Percentiles rank a stretch among this genome's conserved stretches.
Evolutionary conservation across 2,329 filamentous ascomycete genomes (phyloP).

Genomic region (Xylaria sp.): DNA sequence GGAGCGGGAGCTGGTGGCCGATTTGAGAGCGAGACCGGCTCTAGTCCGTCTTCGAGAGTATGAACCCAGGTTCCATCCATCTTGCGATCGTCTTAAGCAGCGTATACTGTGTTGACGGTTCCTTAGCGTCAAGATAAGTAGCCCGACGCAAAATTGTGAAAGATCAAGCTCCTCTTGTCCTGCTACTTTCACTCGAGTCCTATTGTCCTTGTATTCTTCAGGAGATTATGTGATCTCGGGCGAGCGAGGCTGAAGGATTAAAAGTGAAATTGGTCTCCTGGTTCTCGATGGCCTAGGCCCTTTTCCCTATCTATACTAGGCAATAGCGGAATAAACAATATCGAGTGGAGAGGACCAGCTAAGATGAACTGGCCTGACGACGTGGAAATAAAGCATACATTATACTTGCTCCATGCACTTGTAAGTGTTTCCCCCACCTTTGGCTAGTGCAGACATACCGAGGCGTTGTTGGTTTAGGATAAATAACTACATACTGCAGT

Average conservation of each 20-base stretch:
- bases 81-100: background rate
- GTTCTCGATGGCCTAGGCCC: background rate
- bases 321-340: background rate
- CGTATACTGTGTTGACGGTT: background rate
- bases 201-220: background rate
- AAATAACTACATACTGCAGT: background rate
- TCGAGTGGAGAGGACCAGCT: conserved; percentile 8
- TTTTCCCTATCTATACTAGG: conserved; percentile 1
- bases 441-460: conserved; percentile 1
- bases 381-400: conserved; percentile 12
- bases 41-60: conserved; percentile 23
- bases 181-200: background rate
- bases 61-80: conserved; percentile 30
- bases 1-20: conserved; percentile 21
- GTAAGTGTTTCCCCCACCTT: conserved; percentile 7
- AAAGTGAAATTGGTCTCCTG: background rate
- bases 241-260: background rate
- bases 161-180: background rate
- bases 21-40: conserved; percentile 21
- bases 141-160: background rate
- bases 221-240: background rate
- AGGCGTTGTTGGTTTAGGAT: conserved; percentile 13
- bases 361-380: background rate
- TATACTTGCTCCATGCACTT: conserved; percentile 10
- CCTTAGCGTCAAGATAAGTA: background rate